Evolutionary conservation across 345 rosid genomes (phyloP).

Genomic region (Syzygium jambos): DNA sequence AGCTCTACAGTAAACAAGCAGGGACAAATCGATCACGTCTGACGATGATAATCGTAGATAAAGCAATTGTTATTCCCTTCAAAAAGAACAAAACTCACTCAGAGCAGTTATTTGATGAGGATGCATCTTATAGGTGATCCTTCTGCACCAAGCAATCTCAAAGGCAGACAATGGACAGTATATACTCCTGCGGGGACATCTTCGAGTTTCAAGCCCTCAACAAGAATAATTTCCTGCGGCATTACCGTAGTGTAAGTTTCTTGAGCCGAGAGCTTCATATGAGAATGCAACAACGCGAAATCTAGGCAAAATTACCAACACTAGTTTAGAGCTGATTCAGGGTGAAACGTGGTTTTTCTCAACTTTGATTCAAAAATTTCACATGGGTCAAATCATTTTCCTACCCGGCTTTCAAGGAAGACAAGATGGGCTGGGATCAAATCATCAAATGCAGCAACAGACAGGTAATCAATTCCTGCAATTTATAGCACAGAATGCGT

Average conservation of each 20-base stretch:
- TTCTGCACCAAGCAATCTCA: constrained; percentile 58
- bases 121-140: constrained; percentile 71
- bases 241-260: neutral
- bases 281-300: neutral
- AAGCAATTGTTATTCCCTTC: neutral
- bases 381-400: neutral
- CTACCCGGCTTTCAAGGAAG: constrained; percentile 36
- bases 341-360: neutral
- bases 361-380: neutral
- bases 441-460: constrained; percentile 60
- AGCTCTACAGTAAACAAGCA: neutral
- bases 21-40: neutral
- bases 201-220: constrained; percentile 64
- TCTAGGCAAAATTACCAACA: neutral
- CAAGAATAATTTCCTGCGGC: constrained; percentile 46
- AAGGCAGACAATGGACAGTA: constrained; percentile 61
- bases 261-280: neutral
- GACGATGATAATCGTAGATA: neutral
- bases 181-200: constrained; percentile 48
- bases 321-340: neutral
- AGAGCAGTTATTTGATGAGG: constrained; percentile 41
- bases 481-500: neutral
- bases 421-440: constrained; percentile 32
- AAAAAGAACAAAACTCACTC: neutral
- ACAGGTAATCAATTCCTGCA: constrained; percentile 69